These are phyloP conservation scores for Aleurites moluccanus DNA, from an alignment of 441 rosid genomes.

Conservation along the genomic window DNA sequence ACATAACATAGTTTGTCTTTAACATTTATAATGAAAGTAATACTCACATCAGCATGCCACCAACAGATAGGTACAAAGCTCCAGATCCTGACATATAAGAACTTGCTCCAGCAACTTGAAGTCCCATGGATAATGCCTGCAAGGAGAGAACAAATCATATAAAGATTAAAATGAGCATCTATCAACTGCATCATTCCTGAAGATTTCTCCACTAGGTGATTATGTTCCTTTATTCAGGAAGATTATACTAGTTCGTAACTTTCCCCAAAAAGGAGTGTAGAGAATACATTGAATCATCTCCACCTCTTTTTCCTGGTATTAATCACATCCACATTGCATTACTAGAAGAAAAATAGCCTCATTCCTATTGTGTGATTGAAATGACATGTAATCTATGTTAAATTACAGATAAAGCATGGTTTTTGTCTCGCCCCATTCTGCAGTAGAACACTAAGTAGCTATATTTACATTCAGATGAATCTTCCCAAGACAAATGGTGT, in stretches of 20 bases:
- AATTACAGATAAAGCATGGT: background rate
- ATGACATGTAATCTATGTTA: background rate
- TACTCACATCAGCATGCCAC: constrained; percentile 87
- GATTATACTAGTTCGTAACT: background rate
- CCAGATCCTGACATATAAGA: constrained; percentile 40
- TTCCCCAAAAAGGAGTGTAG: background rate
- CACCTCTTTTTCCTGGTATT: background rate
- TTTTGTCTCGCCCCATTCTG: background rate
- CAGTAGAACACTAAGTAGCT: background rate
- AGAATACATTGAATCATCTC: background rate
- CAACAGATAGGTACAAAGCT: constrained; percentile 71
- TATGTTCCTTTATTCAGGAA: background rate
- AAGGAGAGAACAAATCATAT: constrained; percentile 16
- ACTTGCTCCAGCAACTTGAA: constrained; percentile 78
- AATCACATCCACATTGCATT: background rate
- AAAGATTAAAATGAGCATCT: background rate
- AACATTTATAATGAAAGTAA: background rate
- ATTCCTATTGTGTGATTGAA: background rate
- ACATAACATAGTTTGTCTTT: background rate
- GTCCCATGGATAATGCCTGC: constrained; percentile 77
- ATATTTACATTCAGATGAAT: constrained; percentile 9
- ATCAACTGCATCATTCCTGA: no score
- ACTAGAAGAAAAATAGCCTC: no score
- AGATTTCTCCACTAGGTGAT: background rate
- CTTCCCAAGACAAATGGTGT: constrained; percentile 13